These are phyloP conservation scores for Trametes cubensis DNA, from an alignment of 768 basidiomycete species.

Conservation along the genomic window DNA sequence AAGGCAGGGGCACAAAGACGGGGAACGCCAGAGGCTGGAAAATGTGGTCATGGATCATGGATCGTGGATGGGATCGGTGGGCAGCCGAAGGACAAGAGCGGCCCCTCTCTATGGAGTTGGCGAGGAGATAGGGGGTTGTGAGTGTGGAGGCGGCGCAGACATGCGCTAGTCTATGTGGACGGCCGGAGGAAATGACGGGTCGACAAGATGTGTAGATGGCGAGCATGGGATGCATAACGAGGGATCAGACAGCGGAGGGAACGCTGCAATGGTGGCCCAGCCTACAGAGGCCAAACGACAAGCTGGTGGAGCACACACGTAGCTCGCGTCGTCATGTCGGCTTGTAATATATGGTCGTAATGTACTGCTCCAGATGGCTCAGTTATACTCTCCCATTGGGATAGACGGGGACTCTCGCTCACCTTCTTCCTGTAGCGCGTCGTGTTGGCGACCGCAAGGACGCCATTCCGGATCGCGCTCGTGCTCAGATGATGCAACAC, in stretches of 20 bases:
- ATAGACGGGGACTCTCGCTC: constrained; percentile 1
- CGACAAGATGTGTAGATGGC: constrained; percentile 8
- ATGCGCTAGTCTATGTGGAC: constrained; percentile 1
- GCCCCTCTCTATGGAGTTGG: background rate
- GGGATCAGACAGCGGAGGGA: background rate
- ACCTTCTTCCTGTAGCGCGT: constrained; percentile 93
- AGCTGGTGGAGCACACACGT: no score
- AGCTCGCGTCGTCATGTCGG: constrained; percentile 46
- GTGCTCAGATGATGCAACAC: constrained; percentile 94
- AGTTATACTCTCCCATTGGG: constrained; percentile 1
- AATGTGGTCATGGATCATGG: no score
- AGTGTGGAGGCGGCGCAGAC: background rate
- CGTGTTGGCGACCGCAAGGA: constrained; percentile 89
- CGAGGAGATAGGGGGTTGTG: background rate
- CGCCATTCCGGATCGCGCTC: constrained; percentile 92
- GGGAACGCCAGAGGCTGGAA: no score
- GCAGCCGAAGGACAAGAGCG: background rate
- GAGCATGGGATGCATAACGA: background rate
- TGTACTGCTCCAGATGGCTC: constrained; percentile 53
- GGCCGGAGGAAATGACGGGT: constrained; percentile 2
- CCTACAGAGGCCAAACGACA: background rate
- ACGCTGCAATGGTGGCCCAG: background rate
- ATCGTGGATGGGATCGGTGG: no score
- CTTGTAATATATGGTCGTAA: constrained; percentile 85
- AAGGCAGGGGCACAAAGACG: no score